Evolutionary conservation across 352 stramenopile species (phyloP), one percentile per base, ranked within the genome.

Genomic region (Globisporangium cylindrosporum): DNA sequence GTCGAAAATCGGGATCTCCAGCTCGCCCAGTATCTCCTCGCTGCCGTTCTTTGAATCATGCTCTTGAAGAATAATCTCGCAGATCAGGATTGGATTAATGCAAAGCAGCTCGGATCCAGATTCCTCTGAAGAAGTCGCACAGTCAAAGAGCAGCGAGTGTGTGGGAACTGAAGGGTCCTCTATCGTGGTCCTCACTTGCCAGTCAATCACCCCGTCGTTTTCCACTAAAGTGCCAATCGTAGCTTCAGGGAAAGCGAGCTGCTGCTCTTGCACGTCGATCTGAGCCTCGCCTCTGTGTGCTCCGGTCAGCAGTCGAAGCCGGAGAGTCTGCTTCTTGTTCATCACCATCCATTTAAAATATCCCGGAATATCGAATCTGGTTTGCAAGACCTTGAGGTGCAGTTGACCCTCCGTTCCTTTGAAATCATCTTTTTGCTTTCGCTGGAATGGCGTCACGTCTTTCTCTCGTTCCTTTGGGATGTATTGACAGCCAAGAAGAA

Each of bases 1-100:
- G 54, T 84, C 77, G 41, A 88, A 84, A 12, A 88, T 62, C 7
- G 77, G 79, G 25, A 85, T 58, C 24, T 83, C 75, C 32, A 84
- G 59, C 32, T 71, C 69, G 2, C 72, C 79, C 1, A 80, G 3
- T 2, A 57, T 32, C 7, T 67, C 22, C 2, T 57, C 7, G 7
- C 29, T 38, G 24, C 4, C 24, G 9, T 5, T 22, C 3, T 22
- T 1, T n/a, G 43, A 8, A 4, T 62, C 56, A 4, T 10, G 12
- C 25, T 68, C 55, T 22, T 41, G 29, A n/a, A 74, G n/a, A 12
- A 53, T 10, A n/a, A 80, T 57, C 38, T 82, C 68, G 22, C 66
- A 77, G 1, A 75, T 57, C 9, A 82, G 2, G 4, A 77, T 70
- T 1, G 76, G 76, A 54, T 80, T 82, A 4, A 71, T 55, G 8